These are phyloP conservation scores for Trichomonascaceae sp. DNA, from an alignment of 1,139 yeast species.

Conservation along the genomic window DNA sequence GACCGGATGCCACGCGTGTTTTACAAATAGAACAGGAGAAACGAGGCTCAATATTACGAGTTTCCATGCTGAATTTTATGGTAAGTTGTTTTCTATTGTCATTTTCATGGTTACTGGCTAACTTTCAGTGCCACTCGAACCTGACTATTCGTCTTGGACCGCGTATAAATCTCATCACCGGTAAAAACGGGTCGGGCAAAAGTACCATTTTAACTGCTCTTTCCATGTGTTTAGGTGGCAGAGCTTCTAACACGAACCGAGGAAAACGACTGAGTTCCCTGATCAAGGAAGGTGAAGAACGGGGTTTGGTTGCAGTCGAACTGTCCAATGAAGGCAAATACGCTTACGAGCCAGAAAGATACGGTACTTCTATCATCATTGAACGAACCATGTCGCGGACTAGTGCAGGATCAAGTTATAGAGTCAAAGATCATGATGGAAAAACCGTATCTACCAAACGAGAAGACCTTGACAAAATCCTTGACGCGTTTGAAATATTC, in stretches of 20 bases:
- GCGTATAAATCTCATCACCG: slow-evolving; percentile 82
- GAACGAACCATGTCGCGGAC: slow-evolving; percentile 43
- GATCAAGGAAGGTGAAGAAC: slow-evolving; percentile 69
- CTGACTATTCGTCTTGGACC: slow-evolving; percentile 77
- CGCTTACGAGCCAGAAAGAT: slow-evolving; percentile 57
- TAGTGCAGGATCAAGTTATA: slow-evolving; percentile 49
- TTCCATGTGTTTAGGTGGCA: slow-evolving; percentile 88
- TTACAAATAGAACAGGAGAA: slow-evolving; percentile 7
- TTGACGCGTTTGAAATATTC: slow-evolving; percentile 66
- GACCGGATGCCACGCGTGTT: not conserved
- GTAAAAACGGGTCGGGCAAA: slow-evolving; percentile 94
- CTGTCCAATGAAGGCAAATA: slow-evolving; percentile 56
- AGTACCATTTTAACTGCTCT: slow-evolving; percentile 90
- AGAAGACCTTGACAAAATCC: slow-evolving; percentile 58
- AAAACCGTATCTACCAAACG: slow-evolving; percentile 55
- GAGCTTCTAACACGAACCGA: slow-evolving; percentile 84
- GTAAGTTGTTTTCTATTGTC: not conserved
- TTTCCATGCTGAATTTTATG: slow-evolving; percentile 9
- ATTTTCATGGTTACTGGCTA: not conserved
- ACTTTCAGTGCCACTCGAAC: slow-evolving; percentile 61
- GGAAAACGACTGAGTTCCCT: slow-evolving; percentile 65
- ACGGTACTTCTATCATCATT: slow-evolving; percentile 62
- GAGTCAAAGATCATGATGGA: slow-evolving; percentile 48
- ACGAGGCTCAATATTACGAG: slow-evolving; percentile 6
- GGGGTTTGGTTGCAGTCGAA: slow-evolving; percentile 55